Conservation (phyloP, 2,329 filamentous ascomycete genomes). For the Neospermospora avenae region DNA sequence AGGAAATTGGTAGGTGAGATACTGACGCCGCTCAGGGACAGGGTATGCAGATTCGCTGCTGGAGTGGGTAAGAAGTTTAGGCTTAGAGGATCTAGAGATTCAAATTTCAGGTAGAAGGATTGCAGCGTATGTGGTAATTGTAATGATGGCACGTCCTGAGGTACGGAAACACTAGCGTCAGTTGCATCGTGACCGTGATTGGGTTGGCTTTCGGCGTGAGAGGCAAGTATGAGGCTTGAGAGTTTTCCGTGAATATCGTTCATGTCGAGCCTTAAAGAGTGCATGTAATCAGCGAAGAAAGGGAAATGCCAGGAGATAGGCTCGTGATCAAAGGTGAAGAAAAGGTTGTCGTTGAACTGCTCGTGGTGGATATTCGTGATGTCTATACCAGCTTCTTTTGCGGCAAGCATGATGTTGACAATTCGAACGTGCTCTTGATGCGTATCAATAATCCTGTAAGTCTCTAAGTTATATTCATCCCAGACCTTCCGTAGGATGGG, state of each 20-base stretch:
- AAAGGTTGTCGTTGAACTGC: constrained; percentile 5
- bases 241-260: neutral
- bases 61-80: constrained; percentile 4
- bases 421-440: neutral
- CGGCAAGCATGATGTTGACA: constrained; percentile 4
- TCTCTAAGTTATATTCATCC: constrained; percentile 20
- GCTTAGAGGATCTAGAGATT: neutral
- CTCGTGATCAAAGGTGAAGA: neutral
- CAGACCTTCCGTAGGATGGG: constrained; percentile 19
- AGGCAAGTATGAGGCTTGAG: neutral
- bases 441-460: neutral
- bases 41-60: neutral
- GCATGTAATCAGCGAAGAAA: neutral
- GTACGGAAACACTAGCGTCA: neutral
- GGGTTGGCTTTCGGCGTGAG: neutral
- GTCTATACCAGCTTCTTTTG: constrained; percentile 3
- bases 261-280: constrained; percentile 9
- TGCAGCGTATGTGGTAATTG: neutral
- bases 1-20: constrained; percentile 5
- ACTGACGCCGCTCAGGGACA: neutral
- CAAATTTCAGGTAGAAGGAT: constrained; percentile 12
- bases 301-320: neutral
- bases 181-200: neutral
- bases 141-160: neutral
- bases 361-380: constrained; percentile 15